Percentiles rank a stretch among this genome's conserved stretches.
These are phyloP conservation scores for Pythium vanterpoolii DNA, from an alignment of 352 stramenopile species.

Conservation along the genomic window DNA sequence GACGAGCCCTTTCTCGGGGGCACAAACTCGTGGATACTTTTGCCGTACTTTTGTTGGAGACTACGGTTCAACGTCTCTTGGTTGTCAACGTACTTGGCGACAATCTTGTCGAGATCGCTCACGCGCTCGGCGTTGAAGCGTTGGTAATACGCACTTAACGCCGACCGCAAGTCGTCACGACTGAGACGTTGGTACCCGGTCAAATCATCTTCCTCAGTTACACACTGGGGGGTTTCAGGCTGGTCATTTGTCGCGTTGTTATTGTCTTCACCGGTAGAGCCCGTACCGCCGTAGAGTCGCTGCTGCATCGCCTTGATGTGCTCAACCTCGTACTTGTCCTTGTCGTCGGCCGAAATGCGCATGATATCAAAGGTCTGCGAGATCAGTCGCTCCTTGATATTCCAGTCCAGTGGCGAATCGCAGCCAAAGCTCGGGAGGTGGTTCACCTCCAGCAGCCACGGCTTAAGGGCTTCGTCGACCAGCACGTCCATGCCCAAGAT, in stretches of 20 bases:
- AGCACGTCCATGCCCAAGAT: conserved; percentile 97
- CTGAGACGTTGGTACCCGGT: conserved; percentile 23
- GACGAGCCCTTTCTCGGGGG: neutral
- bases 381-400: conserved; percentile 95
- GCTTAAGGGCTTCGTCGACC: conserved; percentile 92
- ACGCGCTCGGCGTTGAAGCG: conserved; percentile 53
- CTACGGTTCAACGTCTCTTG: conserved; percentile 66
- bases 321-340: conserved; percentile 67
- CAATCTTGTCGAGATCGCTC: conserved; percentile 69
- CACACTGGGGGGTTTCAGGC: conserved; percentile 17
- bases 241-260: conserved; percentile 23
- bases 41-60: conserved; percentile 66
- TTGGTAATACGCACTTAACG: conserved; percentile 54
- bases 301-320: conserved; percentile 57
- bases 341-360: conserved; percentile 75
- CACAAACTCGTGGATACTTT: conserved; percentile 46
- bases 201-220: conserved; percentile 10
- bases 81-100: conserved; percentile 58
- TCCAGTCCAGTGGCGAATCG: conserved; percentile 93
- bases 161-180: conserved; percentile 31
- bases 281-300: conserved; percentile 51
- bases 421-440: conserved; percentile 95
- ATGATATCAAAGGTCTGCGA: conserved; percentile 90
- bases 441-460: conserved; percentile 98
- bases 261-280: conserved; percentile 12